These are phyloP conservation scores for Aspergillus sp. DNA, from an alignment of 2,329 filamentous ascomycete species.

Conservation along the genomic window DNA sequence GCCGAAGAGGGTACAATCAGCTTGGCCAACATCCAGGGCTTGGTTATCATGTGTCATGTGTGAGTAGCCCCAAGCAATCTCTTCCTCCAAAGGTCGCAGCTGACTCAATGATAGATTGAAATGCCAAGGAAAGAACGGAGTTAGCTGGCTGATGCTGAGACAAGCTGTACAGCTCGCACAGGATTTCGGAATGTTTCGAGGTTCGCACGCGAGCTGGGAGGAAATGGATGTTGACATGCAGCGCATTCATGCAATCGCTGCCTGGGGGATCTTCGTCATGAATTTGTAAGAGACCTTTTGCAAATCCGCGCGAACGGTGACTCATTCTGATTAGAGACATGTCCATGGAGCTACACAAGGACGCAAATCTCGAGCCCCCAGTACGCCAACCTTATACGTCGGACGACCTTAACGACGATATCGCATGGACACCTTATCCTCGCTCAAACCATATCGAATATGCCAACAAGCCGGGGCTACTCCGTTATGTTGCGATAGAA, in stretches of 20 bases:
- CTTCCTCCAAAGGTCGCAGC: background rate
- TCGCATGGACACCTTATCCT: constrained; percentile 29
- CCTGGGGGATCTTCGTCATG: constrained; percentile 26
- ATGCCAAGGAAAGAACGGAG: constrained; percentile 19
- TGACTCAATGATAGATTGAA: constrained; percentile 14
- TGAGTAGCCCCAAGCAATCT: constrained; percentile 13
- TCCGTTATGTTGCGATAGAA: constrained; percentile 19
- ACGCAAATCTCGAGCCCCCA: constrained; percentile 15
- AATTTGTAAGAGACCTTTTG: constrained; percentile 17
- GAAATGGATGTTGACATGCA: constrained; percentile 12
- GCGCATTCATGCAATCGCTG: constrained; percentile 18
- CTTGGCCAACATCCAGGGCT: constrained; percentile 31
- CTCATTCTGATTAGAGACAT: constrained; percentile 17
- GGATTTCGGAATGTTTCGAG: constrained; percentile 23
- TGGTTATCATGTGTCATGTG: constrained; percentile 28
- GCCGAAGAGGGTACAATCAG: constrained; percentile 27
- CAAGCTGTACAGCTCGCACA: constrained; percentile 27
- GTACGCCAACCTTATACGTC: constrained; percentile 7
- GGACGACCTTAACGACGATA: constrained; percentile 9
- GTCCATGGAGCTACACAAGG: constrained; percentile 19
- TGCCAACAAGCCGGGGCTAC: constrained; percentile 17
- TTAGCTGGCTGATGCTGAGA: constrained; percentile 26
- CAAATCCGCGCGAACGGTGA: background rate
- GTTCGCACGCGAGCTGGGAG: constrained; percentile 7
- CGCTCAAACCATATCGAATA: constrained; percentile 23